Evolutionary conservation across 495 filamentous ascomycete genomes (phyloP), one percentile per base, ranked within the genome.

Genomic region (Terfezia claveryi): DNA sequence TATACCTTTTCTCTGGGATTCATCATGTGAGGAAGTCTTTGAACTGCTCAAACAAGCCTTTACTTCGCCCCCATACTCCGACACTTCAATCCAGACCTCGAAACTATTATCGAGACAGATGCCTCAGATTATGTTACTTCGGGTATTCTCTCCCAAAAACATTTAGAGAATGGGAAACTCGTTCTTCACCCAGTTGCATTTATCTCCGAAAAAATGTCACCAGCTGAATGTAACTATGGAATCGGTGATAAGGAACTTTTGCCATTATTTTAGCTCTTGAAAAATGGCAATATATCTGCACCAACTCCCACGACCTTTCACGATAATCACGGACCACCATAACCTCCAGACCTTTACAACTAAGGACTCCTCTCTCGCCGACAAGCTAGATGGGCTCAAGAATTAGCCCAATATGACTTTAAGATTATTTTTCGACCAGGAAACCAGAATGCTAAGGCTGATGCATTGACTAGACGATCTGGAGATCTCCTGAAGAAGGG

Each of bases 201-300:
- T 27, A 52, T 51, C 14, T 56, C 50, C 5, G 49, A 54, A 11
- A 56, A 55, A 10, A 50, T 55, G 16, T 36, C 56, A 2, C 56
- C 56, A 2, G 37, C 53, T 0, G 59, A 56, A 56, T 58, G 53
- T 44, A 58, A 58, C 44, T 58, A 58, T 16, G 50, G 56, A 32
- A 58, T 58, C 3, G 55, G 58, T 17, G 53, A 58, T 23, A 56
- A 52, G 14, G 50, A 58, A 38, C 17, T 58, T 0, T 58, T 0
- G 54, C 56, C 1, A 58, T 58, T 52, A 38, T 61, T 4, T 49
- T 36, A 53, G 53, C 50, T 27, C 62, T 71, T 20, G 50, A 68
- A 27, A 27, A 59, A 36, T 71, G 57, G 62, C 54, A 65, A 52
- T 53, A n/a, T 56, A 69, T 11, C 52, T 71, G 0, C 49, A 66